Base-by-base conservation (phyloP, 352 stramenopile species). In the Pythium rishiriense region DNA sequence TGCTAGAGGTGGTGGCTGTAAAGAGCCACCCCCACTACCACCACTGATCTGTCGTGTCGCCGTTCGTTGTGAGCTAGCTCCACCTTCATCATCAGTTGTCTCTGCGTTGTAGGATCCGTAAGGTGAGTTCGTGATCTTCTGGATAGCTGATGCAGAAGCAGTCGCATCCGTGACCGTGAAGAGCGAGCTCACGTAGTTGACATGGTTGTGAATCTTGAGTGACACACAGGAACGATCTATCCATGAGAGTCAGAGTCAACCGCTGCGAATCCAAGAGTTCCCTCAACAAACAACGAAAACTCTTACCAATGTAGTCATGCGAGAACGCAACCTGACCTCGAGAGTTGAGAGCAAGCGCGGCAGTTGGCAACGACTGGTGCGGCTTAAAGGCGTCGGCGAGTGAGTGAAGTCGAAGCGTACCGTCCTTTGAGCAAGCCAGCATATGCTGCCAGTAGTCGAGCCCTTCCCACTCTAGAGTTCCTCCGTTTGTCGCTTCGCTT, bases 361-460 rank as follows among this genome's bases (percentile, higher is more conserved):
- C 84, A 0, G 85, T 90, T 7, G 82, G 83, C 0, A 96, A 63
- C 12, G 81, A 88, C 50, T 93, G 82, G 42, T 96, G 85, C 1
- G 81, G 85, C 53, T 96, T 96, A 52, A 93, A 86, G 2, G 83
- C 81, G 42, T 96, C 80, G 0, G 87, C 83, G 24, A 96, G 85
- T 3, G 87, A 92, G 60, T 96, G 87, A 0, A 96, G 78, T 61
- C 92, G 93, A 0, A 96, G 66, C 3, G 87, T 96, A 0, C 85
- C 86, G 57, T 96, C 87, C 58, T 96, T 96, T 0, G 85, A 94
- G 50, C 87, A 96, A 4, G 85, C 84, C 24, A 96, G 71, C 81
- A 96, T 93, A 59, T 96, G 87, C 53, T 96, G 87, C 87, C 87
- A 96, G 56, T 87, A 93, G 19, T 87, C 71, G 21, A 87, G 83